Evolutionary conservation across 1,284 basidiomycete species (phyloP).

Genomic region (Taiwanofungus camphoratus): DNA sequence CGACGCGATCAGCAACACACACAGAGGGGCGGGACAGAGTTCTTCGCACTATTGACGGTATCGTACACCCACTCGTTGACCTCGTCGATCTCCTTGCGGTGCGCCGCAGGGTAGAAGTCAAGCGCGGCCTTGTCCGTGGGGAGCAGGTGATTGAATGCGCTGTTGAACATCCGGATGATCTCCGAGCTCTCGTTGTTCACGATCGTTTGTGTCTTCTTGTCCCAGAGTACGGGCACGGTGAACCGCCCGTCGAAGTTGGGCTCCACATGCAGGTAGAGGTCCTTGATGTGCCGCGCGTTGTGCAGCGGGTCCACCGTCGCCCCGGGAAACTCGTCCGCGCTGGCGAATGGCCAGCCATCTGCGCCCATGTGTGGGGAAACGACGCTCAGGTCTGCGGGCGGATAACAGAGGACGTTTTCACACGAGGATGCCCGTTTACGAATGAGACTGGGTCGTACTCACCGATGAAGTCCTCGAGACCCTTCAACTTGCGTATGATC

Average conservation of each 20-base stretch:
- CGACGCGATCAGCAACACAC: background rate
- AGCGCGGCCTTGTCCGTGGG: slow-evolving; percentile 53
- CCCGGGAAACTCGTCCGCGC: slow-evolving; percentile 61
- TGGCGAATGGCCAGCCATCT: slow-evolving; percentile 86
- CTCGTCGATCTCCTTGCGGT: slow-evolving; percentile 68
- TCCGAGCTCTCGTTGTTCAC: slow-evolving; percentile 96
- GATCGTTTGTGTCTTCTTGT: slow-evolving; percentile 84
- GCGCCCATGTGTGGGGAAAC: slow-evolving; percentile 86
- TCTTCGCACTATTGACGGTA: slow-evolving; percentile 76
- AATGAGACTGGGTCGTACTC: too few species aligned
- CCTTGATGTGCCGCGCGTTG: slow-evolving; percentile 68
- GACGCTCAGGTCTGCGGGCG: slow-evolving; percentile 68
- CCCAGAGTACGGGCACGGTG: slow-evolving; percentile 94
- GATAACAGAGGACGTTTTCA: background rate
- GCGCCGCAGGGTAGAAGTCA: slow-evolving; percentile 19
- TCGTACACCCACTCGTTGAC: slow-evolving; percentile 88
- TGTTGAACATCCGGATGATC: slow-evolving; percentile 91
- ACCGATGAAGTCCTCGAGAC: slow-evolving; percentile 83
- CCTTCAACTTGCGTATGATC: slow-evolving; percentile 88
- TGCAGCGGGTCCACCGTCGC: slow-evolving; percentile 72
- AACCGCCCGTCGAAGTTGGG: slow-evolving; percentile 72
- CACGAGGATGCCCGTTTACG: background rate
- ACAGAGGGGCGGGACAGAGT: slow-evolving; percentile 22
- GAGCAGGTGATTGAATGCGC: slow-evolving; percentile 72
- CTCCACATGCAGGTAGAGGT: slow-evolving; percentile 80